phyloP scores from a whole-genome alignment of 2,329 filamentous ascomycete species.

The Talaromyces albobiverticillius region DNA sequence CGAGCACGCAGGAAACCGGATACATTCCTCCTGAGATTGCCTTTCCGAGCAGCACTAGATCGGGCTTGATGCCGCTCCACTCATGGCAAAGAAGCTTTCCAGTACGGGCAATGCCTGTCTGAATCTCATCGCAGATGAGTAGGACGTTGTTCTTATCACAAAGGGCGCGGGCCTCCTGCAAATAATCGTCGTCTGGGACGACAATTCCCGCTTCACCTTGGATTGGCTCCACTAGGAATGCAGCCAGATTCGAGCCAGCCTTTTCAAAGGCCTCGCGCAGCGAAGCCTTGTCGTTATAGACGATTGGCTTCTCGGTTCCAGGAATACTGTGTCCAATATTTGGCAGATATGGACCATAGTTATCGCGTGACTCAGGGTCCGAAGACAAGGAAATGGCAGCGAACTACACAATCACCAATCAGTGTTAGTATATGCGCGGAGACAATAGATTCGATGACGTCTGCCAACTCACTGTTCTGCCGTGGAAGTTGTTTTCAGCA shows the following conservation, averaged over 20 bases:
- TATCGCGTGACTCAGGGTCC: slow-evolving; percentile 90
- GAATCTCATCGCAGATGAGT: slow-evolving; percentile 96
- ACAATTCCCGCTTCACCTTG: slow-evolving; percentile 97
- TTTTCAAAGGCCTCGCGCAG: slow-evolving; percentile 74
- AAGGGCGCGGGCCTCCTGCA: slow-evolving; percentile 72
- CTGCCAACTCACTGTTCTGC: slow-evolving; percentile 69
- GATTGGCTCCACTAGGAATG: slow-evolving; percentile 93
- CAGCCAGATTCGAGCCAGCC: slow-evolving; percentile 81
- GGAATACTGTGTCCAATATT: slow-evolving; percentile 77
- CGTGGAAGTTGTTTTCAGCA: slow-evolving; percentile 92
- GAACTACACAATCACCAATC: slow-evolving; percentile 58
- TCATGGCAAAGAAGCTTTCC: slow-evolving; percentile 91
- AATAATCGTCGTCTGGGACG: slow-evolving; percentile 86
- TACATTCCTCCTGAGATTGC: slow-evolving; percentile 98
- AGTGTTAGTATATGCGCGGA: background rate
- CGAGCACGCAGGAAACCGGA: slow-evolving; percentile 91
- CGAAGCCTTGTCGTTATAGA: slow-evolving; percentile 81
- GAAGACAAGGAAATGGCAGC: slow-evolving; percentile 92
- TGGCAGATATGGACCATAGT: slow-evolving; percentile 95
- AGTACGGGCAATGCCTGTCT: slow-evolving; percentile 94
- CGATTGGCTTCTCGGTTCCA: slow-evolving; percentile 71
- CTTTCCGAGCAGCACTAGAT: slow-evolving; percentile 92
- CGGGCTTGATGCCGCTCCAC: slow-evolving; percentile 93
- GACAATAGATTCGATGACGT: background rate
- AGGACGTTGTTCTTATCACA: slow-evolving; percentile 96